Evolutionary conservation across 2,329 filamentous ascomycete genomes (phyloP), one percentile per base, ranked within the genome.

Genomic region (Sclerotinia borealis): DNA sequence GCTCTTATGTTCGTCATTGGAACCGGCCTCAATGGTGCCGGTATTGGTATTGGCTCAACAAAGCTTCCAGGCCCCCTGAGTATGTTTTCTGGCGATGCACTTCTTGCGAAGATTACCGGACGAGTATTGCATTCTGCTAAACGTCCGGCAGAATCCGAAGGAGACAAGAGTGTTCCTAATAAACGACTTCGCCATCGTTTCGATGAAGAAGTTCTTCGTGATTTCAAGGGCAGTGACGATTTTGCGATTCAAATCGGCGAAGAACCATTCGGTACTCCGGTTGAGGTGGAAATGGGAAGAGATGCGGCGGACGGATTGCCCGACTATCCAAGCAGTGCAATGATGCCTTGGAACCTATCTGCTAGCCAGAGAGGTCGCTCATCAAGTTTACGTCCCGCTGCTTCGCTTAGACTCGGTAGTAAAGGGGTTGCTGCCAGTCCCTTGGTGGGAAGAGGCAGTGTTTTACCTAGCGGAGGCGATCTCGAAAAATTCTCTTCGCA

Each of bases 201-300:
- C 4, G 69, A 74, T 31, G 74, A 78, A 63, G 54, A 77, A n/a
- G 67, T 29, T 36, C 61, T 45, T 36, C 61, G 63, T 41, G 41
- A 31, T 65, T 68, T 59, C 54, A 31, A 34, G 13, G 65, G 73
- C 39, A 71, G 76, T 29, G 73, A 73, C 48, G 73, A 72, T 10
- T 70, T 75, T 2, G 68, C 77, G 8, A 76, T 75, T n/a, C 74
- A 79, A 25, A 76, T 80, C 22, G 74, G 75, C 0, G 74, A 77
- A 72, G 67, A 77, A 31, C 43, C 13, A 25, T 45, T 63, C 13
- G 61, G 61, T 27, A 63, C 52, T 17, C 52, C 51, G 3, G 52
- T 41, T 34, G 90, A 83, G 10, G 74, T 88, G 25, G 92, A 96
- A 74, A 75, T 91, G 29, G 90, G 87, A 25, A 85, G 91, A 75